phyloP scores from a whole-genome alignment of 768 basidiomycete genomes.

The Leccinum olivaceopallidum region DNA sequence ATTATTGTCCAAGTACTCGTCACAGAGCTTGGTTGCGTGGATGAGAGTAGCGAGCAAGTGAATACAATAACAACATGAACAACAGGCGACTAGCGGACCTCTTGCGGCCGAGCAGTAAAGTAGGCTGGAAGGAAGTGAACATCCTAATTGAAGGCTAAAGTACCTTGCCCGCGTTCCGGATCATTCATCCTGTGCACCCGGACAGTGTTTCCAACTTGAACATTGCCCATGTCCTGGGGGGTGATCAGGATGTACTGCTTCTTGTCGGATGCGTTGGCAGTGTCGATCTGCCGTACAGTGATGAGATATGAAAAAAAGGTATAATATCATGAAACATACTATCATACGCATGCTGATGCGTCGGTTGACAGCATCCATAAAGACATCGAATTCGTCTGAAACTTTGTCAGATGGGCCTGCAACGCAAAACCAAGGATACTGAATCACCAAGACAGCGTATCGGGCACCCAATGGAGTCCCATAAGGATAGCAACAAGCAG shows the following conservation, averaged over 20 bases:
- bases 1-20: background rate
- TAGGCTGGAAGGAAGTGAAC: background rate
- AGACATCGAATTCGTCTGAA: constrained; percentile 95
- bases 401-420: constrained; percentile 13
- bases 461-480: constrained; percentile 95
- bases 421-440: background rate
- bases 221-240: constrained; percentile 87
- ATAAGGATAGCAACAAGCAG: constrained; percentile 88
- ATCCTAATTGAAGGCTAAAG: constrained; percentile 35
- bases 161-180: constrained; percentile 68
- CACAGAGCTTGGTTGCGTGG: background rate
- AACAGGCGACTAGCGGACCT: background rate
- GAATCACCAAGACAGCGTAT: constrained; percentile 82
- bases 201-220: constrained; percentile 66
- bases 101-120: background rate
- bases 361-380: constrained; percentile 94
- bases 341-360: constrained; percentile 96
- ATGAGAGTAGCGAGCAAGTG: constrained; percentile 7
- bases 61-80: constrained; percentile 13
- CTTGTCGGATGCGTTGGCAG: constrained; percentile 81
- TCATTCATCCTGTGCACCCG: constrained; percentile 77
- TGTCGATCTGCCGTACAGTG: constrained; percentile 63
- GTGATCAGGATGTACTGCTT: constrained; percentile 96
- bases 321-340: constrained; percentile 43
- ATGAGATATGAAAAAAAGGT: constrained; percentile 6